These are phyloP conservation scores for Dendrobium huoshanense DNA, from an alignment of 106 monocot genomes.

Conservation along the genomic window DNA sequence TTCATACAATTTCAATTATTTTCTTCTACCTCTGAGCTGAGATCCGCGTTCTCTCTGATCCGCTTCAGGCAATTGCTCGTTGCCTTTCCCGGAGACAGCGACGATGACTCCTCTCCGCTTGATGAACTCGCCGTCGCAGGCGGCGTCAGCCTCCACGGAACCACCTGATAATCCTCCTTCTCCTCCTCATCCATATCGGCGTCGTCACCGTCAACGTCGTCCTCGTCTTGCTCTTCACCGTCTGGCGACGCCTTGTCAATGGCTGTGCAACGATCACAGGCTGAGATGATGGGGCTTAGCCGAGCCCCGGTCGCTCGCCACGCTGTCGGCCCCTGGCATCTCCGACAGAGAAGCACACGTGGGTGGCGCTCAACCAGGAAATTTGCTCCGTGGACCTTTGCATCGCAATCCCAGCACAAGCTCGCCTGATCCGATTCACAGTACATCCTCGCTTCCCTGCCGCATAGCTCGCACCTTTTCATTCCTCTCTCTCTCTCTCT, in stretches of 20 bases:
- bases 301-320: constrained; percentile 59
- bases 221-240: not conserved
- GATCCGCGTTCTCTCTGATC: not conserved
- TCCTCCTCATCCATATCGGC: not conserved
- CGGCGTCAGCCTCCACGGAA: constrained; percentile 25
- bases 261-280: constrained; percentile 38
- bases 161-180: constrained; percentile 35
- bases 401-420: constrained; percentile 81
- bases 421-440: constrained; percentile 76
- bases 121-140: constrained; percentile 9
- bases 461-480: constrained; percentile 56
- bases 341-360: constrained; percentile 52
- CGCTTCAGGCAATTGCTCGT: not conserved
- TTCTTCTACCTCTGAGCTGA: not conserved
- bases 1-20: no score
- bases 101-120: constrained; percentile 6
- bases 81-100: not conserved
- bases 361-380: constrained; percentile 75
- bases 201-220: not conserved
- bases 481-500: constrained; percentile 6
- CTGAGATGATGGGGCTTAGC: constrained; percentile 46
- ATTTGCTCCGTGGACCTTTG: constrained; percentile 66
- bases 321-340: constrained; percentile 37
- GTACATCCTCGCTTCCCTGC: constrained; percentile 34
- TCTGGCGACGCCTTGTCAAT: not conserved